Evolutionary conservation across 208 protist genomes (phyloP), one percentile per base, ranked within the genome.

Genomic region (Trypanosomatidae sp.): DNA sequence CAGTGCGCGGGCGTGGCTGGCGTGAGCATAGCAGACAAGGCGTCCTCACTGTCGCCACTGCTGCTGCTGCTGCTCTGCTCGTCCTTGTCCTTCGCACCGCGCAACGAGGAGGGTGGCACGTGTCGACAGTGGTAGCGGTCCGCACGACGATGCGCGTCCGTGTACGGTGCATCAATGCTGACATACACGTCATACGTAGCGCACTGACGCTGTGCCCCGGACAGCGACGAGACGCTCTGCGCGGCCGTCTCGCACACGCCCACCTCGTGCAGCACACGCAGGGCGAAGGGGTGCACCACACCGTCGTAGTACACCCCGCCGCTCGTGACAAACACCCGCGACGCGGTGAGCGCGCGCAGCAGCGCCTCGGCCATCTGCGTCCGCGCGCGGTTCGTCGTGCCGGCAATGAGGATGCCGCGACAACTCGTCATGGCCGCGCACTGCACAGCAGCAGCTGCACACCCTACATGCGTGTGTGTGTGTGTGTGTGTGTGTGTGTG

Each of bases 341-440:
- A 54, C 23, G 30, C 37, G 3, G 75, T 82, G 37, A 85, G 48
- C 10, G 45, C 24, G 6, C 78, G 74, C 42, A 92, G 49, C 20
- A 88, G 61, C 4, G 59, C 74, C 63, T 92, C 78, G 4, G 83
- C 75, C 78, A 92, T 92, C 58, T 87, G 74, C 41, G 83, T 92
- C 7, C 83, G 61, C 4, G 83, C 74, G 2, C 53, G 47, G 33
- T 92, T 92, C 21, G 78, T 81, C 6, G 74, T 43, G 1, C 75
- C 78, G 3, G 75, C 78, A 32, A 92, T 62, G 6, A 92, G 40
- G 40, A 92, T 75, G 10, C 83, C 83, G 1, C 83, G 71, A 43
- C 75, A 86, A 48, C 61, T 68, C 18, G 63, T 65, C 77, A 86
- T 86, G 16, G n/a, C 13, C 30, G 2, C 32, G 28, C n/a, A 19